Percentiles rank a stretch among this genome's conserved stretches.
These are phyloP conservation scores for Quercus wislizeni DNA, from an alignment of 306 rosid species.

Conservation along the genomic window DNA sequence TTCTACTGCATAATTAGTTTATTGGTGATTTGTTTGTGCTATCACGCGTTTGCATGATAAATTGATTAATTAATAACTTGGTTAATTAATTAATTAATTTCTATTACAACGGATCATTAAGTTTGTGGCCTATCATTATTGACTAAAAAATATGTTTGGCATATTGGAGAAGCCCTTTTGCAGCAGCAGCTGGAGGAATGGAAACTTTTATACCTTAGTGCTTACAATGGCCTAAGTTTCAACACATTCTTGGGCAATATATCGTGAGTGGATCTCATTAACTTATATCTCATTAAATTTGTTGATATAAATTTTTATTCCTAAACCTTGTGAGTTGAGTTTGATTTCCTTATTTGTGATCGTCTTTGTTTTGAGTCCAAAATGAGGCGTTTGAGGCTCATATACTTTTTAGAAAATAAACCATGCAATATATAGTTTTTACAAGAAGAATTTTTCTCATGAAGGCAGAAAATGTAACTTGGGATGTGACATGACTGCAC, in stretches of 20 bases:
- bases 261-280: constrained; percentile 48
- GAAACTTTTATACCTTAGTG: constrained; percentile 89
- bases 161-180: constrained; percentile 84
- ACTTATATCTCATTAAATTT: not conserved
- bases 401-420: not conserved
- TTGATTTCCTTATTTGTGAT: not conserved
- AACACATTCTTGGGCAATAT: constrained; percentile 83
- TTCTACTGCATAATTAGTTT: too few relatives aligned
- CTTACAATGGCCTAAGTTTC: constrained; percentile 82
- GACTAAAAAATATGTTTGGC: constrained; percentile 88
- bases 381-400: not conserved
- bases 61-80: too few relatives aligned
- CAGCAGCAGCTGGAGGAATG: constrained; percentile 77
- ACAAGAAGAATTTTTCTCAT: too few relatives aligned
- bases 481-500: not conserved
- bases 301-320: not conserved
- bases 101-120: too few relatives aligned
- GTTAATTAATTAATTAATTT: too few relatives aligned
- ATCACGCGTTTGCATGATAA: too few relatives aligned
- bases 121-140: constrained; percentile 18
- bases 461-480: too few relatives aligned
- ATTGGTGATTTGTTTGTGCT: too few relatives aligned
- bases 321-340: not conserved
- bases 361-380: not conserved
- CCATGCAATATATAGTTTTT: not conserved